Base-by-base conservation (phyloP, 352 stramenopile genomes). In the Phytopythium aichiense region DNA sequence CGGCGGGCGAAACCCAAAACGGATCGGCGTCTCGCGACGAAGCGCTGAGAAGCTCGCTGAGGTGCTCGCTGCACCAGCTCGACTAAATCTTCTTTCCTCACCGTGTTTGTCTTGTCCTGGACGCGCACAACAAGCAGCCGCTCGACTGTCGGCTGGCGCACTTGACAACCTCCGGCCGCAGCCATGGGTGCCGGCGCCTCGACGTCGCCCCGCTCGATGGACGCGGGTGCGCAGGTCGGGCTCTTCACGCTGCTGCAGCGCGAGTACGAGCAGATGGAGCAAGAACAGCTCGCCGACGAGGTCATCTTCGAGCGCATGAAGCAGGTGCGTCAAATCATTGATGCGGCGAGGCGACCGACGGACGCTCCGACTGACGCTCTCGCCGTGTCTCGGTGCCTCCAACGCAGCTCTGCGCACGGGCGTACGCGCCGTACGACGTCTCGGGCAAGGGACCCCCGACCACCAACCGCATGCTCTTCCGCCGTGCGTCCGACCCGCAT, bases 241-340 rank as follows among this genome's bases (percentile, higher is more conserved):
- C 68, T 88, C 54, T 91, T 91, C 56, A 69, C 64, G 7, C 68
- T 76, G 40, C 81, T 89, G 51, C 68, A 81, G 38, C 70, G 68
- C 43, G 82, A 91, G 58, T 92, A 90, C 63, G 64, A 83, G 31
- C 77, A 87, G 55, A 88, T 92, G 75, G 56, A 51, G n/a, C 54
- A 62, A 0, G 74, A 85, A 16, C 58, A 84, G 2, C 67, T 92
- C 8, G 68, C 66, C 12, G 80, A 90, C 46, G 80, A 92, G 65
- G 66, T 89, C 45, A 73, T 92, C 54, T 92, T 92, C 56, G 80
- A 92, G 60, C 78, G 76, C 28, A 86, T 92, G 74, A 92, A 90
- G 65, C 74, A 88, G 59, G 77, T 88, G 57, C 23, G 56, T 62
- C 4, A 23, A 4, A 9, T 1, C 7, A 12, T 38, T 38, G 33